A percentile compares a stretch with the other conserved stretches of the same genome.
Evolutionary conservation across 2,329 filamentous ascomycete species (phyloP).

Genomic region (Fusarium euwallaceae): DNA sequence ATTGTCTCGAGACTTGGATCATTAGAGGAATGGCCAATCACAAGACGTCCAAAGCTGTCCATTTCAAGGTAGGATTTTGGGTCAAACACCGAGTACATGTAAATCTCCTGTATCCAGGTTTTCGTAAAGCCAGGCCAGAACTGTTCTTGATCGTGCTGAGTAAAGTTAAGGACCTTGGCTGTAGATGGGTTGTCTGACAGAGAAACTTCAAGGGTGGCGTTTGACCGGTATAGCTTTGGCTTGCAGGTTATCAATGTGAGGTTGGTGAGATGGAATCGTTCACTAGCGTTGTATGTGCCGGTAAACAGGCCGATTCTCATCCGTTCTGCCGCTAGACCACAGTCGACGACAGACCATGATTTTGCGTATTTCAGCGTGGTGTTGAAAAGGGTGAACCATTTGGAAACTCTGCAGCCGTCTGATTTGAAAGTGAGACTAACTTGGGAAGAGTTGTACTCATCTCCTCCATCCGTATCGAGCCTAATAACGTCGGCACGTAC

Average conservation of each 20-base stretch:
- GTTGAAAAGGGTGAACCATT: background rate
- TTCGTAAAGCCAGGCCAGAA: background rate
- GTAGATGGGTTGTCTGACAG: background rate
- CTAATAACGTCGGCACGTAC: background rate
- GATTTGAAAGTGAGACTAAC: background rate
- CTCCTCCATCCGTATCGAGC: background rate
- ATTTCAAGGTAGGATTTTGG: background rate
- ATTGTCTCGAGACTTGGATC: background rate
- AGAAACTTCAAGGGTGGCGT: background rate
- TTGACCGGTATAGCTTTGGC: background rate
- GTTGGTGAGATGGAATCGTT: background rate
- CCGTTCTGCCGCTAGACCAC: background rate
- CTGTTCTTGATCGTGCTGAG: background rate
- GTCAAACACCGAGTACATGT: background rate
- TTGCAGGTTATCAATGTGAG: background rate
- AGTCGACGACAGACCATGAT: background rate
- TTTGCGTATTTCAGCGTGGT: background rate
- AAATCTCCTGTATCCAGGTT: background rate
- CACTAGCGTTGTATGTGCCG: background rate
- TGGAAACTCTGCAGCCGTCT: background rate
- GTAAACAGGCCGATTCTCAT: background rate
- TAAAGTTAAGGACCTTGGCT: background rate
- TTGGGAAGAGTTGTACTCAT: background rate
- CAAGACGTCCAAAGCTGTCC: background rate
- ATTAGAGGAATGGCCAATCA: background rate